Percentiles rank a stretch among this genome's conserved stretches.
phyloP scores from a whole-genome alignment of 2,329 filamentous ascomycete species.

The Sporothrix euskadiensis region DNA sequence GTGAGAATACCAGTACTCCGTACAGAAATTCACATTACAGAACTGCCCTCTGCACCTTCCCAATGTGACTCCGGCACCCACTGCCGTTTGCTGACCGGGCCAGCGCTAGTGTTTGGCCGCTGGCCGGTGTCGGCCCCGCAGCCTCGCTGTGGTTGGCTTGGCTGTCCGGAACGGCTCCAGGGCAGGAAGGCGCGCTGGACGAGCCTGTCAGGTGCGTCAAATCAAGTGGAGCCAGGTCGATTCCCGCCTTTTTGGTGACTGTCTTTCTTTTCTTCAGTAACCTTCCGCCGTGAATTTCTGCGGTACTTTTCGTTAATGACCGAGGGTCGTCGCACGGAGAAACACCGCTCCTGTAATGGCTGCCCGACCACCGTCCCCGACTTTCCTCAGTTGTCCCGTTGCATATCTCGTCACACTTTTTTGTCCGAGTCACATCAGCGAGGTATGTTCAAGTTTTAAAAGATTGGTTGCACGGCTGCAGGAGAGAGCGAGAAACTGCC shows the following conservation, averaged over 20 bases:
- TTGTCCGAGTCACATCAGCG: neutral
- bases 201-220: neutral
- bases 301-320: neutral
- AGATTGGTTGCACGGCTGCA: neutral
- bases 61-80: conserved; percentile 19
- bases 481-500: neutral
- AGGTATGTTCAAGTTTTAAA: neutral
- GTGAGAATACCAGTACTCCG: neutral
- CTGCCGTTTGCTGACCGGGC: conserved; percentile 9
- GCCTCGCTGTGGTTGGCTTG: conserved; percentile 17
- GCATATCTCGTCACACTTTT: neutral
- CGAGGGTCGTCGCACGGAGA: neutral
- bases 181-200: conserved; percentile 6
- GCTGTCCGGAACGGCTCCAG: conserved; percentile 21
- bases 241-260: neutral
- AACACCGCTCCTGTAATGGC: neutral
- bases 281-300: neutral
- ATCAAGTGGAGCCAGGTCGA: neutral
- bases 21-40: neutral
- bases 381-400: neutral
- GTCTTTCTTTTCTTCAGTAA: neutral
- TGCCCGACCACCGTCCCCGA: neutral
- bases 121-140: conserved; percentile 26
- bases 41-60: conserved; percentile 10
- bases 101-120: neutral